These are phyloP conservation scores for Cercospora beticola DNA, from an alignment of 2,329 filamentous ascomycete species.

Conservation along the genomic window DNA sequence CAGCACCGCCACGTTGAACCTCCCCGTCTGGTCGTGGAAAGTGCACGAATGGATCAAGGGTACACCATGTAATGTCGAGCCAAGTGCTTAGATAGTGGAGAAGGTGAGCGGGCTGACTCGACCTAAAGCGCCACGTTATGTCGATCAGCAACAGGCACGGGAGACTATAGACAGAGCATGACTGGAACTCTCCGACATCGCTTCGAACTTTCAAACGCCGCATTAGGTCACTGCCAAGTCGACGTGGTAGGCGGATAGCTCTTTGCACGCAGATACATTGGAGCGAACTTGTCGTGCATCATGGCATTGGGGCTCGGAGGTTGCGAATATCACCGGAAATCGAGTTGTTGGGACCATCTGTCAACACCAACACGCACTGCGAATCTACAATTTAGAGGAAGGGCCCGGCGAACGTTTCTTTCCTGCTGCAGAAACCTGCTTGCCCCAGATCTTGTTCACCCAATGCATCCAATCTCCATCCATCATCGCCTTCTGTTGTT, in stretches of 20 bases:
- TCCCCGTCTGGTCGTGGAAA: too few relatives aligned
- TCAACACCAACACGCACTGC: not conserved
- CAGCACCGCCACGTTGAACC: not conserved
- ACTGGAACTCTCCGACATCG: not conserved
- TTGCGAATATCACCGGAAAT: not conserved
- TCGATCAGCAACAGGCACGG: not conserved
- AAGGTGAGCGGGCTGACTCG: not conserved
- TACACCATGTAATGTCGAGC: not conserved
- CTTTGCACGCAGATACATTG: too few relatives aligned
- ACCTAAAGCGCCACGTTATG: not conserved
- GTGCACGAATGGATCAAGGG: too few relatives aligned
- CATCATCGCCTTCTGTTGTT: conserved; percentile 1
- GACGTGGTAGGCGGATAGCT: too few relatives aligned
- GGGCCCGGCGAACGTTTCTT: not conserved
- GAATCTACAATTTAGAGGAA: not conserved
- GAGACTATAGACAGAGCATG: too few relatives aligned
- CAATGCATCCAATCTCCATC: conserved; percentile 7
- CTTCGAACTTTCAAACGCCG: not conserved
- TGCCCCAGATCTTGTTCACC: conserved; percentile 4
- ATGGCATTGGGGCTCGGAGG: too few relatives aligned
- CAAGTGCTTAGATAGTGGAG: not conserved
- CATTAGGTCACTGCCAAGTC: too few relatives aligned
- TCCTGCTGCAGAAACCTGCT: not conserved
- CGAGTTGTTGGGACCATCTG: too few relatives aligned
- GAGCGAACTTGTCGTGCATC: too few relatives aligned